phyloP scores from a whole-genome alignment of 177 flowering plant species.

The Tripterygium wilfordii region DNA sequence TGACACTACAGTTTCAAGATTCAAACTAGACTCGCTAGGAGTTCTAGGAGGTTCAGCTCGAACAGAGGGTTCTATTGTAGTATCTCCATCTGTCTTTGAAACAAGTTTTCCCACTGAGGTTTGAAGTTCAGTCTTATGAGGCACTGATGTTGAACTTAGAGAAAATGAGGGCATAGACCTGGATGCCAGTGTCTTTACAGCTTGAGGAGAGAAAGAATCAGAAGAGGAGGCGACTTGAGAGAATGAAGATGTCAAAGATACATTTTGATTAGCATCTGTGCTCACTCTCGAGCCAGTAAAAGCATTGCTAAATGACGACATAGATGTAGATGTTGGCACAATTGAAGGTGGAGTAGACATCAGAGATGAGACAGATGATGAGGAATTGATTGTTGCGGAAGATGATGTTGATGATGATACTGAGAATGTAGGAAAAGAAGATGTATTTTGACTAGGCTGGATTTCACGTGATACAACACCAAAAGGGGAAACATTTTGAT shows the following conservation, averaged over 20 bases:
- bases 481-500: constrained; percentile 14
- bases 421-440: constrained; percentile 12
- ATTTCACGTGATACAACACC: constrained; percentile 15
- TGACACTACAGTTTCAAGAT: constrained; percentile 13
- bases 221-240: constrained; percentile 18
- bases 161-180: constrained; percentile 8
- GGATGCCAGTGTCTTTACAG: constrained; percentile 15
- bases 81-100: constrained; percentile 13
- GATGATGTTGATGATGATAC: constrained; percentile 13
- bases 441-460: constrained; percentile 16
- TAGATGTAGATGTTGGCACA: constrained; percentile 17
- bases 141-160: constrained; percentile 1
- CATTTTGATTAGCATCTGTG: constrained; percentile 13
- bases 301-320: constrained; percentile 9
- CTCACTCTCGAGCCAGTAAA: constrained; percentile 14
- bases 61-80: constrained; percentile 17
- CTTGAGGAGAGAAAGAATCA: constrained; percentile 17
- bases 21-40: constrained; percentile 10
- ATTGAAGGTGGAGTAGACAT: constrained; percentile 14
- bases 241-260: constrained; percentile 15
- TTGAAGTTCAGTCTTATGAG: constrained; percentile 14
- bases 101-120: constrained; percentile 11
- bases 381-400: constrained; percentile 4
- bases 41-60: constrained; percentile 9
- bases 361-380: constrained; percentile 11